Evolutionary conservation across 805 yeast genomes (phyloP).

Genomic region (Sugiyamaella qingdaonensis): DNA sequence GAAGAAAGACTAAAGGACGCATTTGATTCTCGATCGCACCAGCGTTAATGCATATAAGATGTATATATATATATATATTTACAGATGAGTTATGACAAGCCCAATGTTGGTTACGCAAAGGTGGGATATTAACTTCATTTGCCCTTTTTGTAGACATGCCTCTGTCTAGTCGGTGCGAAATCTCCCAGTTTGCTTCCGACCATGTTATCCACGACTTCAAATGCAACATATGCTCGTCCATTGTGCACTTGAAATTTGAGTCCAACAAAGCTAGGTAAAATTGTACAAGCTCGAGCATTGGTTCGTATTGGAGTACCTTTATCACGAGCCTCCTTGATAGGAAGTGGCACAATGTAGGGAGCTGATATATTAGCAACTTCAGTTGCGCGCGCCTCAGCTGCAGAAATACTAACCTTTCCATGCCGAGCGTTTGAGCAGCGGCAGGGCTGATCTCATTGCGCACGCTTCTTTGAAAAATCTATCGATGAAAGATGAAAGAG

Average conservation of each 20-base stretch:
- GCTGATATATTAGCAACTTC: constrained; percentile 38
- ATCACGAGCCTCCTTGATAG: constrained; percentile 79
- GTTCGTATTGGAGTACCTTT: constrained; percentile 87
- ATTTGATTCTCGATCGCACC: constrained; percentile 13
- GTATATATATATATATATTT: constrained; percentile 1
- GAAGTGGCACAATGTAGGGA: constrained; percentile 91
- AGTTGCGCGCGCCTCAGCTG: not conserved
- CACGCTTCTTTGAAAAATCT: constrained; percentile 11
- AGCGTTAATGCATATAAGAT: constrained; percentile 3
- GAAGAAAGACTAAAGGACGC: constrained; percentile 61
- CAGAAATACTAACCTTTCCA: constrained; percentile 36
- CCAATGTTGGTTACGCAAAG: no score
- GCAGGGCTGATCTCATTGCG: constrained; percentile 33
- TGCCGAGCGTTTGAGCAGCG: constrained; percentile 37
- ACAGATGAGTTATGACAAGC: not conserved
- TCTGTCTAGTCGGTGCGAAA: constrained; percentile 90
- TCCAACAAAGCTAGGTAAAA: constrained; percentile 94
- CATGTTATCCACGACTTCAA: constrained; percentile 89
- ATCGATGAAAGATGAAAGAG: not conserved
- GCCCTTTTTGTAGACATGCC: constrained; percentile 63
- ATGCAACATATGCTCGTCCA: constrained; percentile 88
- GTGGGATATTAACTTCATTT: no score
- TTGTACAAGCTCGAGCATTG: constrained; percentile 92
- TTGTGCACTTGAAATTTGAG: constrained; percentile 91
- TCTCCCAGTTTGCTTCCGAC: constrained; percentile 95